Evolutionary conservation across 768 basidiomycete species (phyloP), one percentile per base, ranked within the genome.

Genomic region (Thelephora ganbajun): DNA sequence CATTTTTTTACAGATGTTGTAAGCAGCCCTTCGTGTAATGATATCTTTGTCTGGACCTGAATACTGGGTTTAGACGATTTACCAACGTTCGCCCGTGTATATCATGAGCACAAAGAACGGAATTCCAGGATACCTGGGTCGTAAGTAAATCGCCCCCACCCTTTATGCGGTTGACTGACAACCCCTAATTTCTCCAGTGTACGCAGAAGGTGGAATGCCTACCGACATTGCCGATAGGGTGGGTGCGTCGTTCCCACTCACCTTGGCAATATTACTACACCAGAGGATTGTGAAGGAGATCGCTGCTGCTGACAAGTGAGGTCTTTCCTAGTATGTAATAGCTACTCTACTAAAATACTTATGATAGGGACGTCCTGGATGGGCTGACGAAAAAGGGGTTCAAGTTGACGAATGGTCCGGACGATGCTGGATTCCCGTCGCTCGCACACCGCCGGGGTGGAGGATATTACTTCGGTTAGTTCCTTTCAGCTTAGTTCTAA

Each of bases 401-500:
- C 65, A 70, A 69, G 48, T 54, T 67, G 11, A 74, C 70, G 41
- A 54, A 59, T 6, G 81, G 80, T 6, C 65, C 65, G 33, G 70
- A 76, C 5, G 72, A 65, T 16, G 63, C 71, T 0, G 81, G 82
- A 0, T 67, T 76, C 50, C 48, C 71, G 9, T 61, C 72, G 37
- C 59, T 75, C 16, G 71, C 70, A 12, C 74, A 68, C 58, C 59
- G 57, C 6, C 67, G 66, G 37, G 74, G 63, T 0, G 80, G 80
- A 20, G 80, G 83, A 5, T 84, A 79, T 59, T 85, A 85, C 60
- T 63, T 83, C 1, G 80, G 82, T 74, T 9, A 49, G 20, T 64
- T 20, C 11, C 35, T 23, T 34, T 39, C 14, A 18, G 0, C 34
- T 47, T 19, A 13, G 5, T 11, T 26, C 43, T 1, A 4, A n/a